Conservation (phyloP, 2,329 filamentous ascomycete genomes). For the Chalaropsis thielavioides region DNA sequence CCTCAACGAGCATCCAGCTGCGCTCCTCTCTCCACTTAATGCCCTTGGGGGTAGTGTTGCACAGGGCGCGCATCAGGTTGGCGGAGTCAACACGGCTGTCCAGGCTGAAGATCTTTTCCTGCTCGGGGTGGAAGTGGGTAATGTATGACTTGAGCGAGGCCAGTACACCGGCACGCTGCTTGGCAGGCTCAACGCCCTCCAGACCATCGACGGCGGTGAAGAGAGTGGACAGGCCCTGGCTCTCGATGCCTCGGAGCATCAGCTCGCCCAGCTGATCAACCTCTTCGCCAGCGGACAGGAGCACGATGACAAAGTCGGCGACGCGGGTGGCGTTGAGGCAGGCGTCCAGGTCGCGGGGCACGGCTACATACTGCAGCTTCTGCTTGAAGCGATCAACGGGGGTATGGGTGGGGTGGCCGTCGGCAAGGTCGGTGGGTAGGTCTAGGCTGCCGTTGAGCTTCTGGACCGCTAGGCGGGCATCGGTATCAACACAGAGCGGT, state of each 20-base stretch:
- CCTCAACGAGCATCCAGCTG: slow-evolving; percentile 87
- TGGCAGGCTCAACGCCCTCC: slow-evolving; percentile 62
- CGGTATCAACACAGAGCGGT: slow-evolving; percentile 61
- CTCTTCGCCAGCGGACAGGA: slow-evolving; percentile 69
- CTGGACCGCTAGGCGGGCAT: slow-evolving; percentile 51
- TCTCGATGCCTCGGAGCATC: slow-evolving; percentile 74
- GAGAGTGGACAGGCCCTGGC: slow-evolving; percentile 88
- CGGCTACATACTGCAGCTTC: slow-evolving; percentile 71
- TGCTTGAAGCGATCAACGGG: slow-evolving; percentile 87
- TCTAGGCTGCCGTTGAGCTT: slow-evolving; percentile 68
- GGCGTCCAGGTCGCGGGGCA: slow-evolving; percentile 56
- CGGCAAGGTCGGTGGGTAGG: slow-evolving; percentile 49
- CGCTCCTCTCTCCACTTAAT: slow-evolving; percentile 91
- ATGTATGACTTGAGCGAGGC: slow-evolving; percentile 83
- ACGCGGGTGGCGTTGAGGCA: slow-evolving; percentile 75
- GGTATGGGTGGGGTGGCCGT: slow-evolving; percentile 44
- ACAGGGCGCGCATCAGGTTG: slow-evolving; percentile 80
- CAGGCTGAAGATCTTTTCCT: slow-evolving; percentile 80
- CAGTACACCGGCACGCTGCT: slow-evolving; percentile 61
- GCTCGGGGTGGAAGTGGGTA: slow-evolving; percentile 81
- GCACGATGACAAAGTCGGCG: slow-evolving; percentile 80
- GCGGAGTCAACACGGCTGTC: slow-evolving; percentile 82
- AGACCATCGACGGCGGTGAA: slow-evolving; percentile 71
- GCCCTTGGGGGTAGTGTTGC: slow-evolving; percentile 83
- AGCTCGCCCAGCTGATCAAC: slow-evolving; percentile 74